Evolutionary conservation across 75 land plant genomes (phyloP).

Genomic region (Cryptomeria japonica): DNA sequence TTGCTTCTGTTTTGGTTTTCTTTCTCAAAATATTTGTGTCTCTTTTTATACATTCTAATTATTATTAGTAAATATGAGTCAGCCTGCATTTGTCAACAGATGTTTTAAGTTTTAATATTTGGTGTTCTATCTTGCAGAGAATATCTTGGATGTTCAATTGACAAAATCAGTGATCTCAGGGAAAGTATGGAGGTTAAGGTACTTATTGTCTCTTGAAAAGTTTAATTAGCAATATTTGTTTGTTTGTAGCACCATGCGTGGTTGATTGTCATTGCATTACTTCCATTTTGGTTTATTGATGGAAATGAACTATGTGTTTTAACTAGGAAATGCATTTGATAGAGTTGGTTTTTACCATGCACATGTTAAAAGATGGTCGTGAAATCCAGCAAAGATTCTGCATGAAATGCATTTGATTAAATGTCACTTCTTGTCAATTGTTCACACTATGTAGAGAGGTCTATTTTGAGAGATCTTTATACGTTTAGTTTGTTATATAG

Average conservation of each 20-base stretch:
- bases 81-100: background rate
- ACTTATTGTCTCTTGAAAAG: background rate
- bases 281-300: background rate
- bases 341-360: background rate
- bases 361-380: background rate
- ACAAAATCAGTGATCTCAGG: constrained; percentile 63
- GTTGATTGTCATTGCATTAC: background rate
- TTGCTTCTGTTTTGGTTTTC: background rate
- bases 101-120: background rate
- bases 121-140: background rate
- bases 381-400: background rate
- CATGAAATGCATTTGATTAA: background rate
- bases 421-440: background rate
- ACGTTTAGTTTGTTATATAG: background rate
- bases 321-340: background rate
- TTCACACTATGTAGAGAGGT: background rate
- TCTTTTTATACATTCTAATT: background rate
- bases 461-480: background rate
- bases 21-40: background rate
- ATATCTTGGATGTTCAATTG: constrained; percentile 8
- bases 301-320: background rate
- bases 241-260: background rate
- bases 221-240: background rate
- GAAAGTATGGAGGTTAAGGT: constrained; percentile 73
- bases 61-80: background rate